A percentile compares a stretch with the other conserved stretches of the same genome.
Conservation (phyloP, 257 asterid genomes). For the Gentiana straminea region DNA sequence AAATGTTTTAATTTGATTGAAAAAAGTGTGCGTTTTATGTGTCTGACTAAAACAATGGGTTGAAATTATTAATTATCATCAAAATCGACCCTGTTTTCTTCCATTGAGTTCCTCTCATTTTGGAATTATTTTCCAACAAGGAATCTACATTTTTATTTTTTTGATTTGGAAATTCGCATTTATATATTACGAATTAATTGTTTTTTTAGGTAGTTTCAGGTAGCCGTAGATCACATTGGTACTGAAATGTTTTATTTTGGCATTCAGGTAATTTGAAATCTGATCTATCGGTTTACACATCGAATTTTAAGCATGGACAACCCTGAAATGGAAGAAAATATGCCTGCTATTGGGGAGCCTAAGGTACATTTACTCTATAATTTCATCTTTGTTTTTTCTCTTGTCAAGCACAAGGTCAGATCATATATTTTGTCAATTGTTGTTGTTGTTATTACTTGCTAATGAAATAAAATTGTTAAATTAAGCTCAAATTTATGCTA, state of each 20-base stretch:
- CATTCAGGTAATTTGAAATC: slow-evolving; percentile 28
- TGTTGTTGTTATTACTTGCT: no score
- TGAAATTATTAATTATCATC: background rate
- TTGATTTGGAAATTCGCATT: no score
- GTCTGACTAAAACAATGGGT: background rate
- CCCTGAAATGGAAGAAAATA: slow-evolving; percentile 67
- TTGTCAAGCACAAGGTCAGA: no score
- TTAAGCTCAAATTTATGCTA: no score
- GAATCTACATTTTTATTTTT: background rate
- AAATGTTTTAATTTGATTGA: background rate
- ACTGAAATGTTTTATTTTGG: background rate
- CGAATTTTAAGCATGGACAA: slow-evolving; percentile 41
- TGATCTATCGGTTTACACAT: slow-evolving; percentile 8
- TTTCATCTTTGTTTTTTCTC: no score
- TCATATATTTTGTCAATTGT: no score
- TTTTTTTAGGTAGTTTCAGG: background rate
- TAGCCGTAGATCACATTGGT: background rate
- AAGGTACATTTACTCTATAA: slow-evolving; percentile 38
- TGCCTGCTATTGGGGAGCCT: slow-evolving; percentile 76
- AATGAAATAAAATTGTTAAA: no score
- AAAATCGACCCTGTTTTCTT: background rate
- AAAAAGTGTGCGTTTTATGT: background rate
- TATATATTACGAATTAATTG: background rate
- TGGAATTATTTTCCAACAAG: no score
- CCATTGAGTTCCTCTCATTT: background rate